These are phyloP conservation scores for Dothideomycetes sp. DNA, from an alignment of 2,329 filamentous ascomycete genomes.

Conservation along the genomic window DNA sequence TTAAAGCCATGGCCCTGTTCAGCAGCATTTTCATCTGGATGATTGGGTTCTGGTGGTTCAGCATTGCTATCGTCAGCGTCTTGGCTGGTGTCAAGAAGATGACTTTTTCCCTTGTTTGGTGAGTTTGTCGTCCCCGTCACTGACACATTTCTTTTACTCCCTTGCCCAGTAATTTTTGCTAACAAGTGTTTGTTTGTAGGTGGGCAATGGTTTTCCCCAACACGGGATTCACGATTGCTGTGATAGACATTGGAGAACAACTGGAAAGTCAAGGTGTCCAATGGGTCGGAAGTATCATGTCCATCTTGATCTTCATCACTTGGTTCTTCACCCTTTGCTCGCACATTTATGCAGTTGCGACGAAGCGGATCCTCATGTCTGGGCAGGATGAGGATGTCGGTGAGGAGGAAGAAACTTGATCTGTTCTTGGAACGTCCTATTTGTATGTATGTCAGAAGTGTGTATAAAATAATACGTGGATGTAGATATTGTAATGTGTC, in stretches of 20 bases:
- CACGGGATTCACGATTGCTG: slow-evolving; percentile 52
- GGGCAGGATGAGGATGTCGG: slow-evolving; percentile 51
- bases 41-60: slow-evolving; percentile 37
- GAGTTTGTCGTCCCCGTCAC: too few species aligned
- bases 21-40: slow-evolving; percentile 39
- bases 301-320: slow-evolving; percentile 44
- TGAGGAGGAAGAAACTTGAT: slow-evolving; percentile 17
- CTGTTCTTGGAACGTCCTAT: too few species aligned
- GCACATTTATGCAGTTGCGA: slow-evolving; percentile 43
- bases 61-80: slow-evolving; percentile 18
- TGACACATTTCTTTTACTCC: too few species aligned
- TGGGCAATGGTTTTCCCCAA: slow-evolving; percentile 60
- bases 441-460: too few species aligned
- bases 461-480: too few species aligned
- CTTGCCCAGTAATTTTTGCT: too few species aligned
- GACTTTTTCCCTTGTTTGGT: slow-evolving; percentile 41
- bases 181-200: too few species aligned
- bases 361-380: slow-evolving; percentile 46
- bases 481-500: too few species aligned
- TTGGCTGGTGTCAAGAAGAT: slow-evolving; percentile 17
- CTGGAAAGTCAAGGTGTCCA: slow-evolving; percentile 44
- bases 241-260: slow-evolving; percentile 44
- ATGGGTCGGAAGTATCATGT: slow-evolving; percentile 48
- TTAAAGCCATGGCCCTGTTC: slow-evolving; percentile 21
- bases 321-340: slow-evolving; percentile 44